Conservation (phyloP, 2,329 filamentous ascomycete genomes). For the Penicillium sp. region DNA sequence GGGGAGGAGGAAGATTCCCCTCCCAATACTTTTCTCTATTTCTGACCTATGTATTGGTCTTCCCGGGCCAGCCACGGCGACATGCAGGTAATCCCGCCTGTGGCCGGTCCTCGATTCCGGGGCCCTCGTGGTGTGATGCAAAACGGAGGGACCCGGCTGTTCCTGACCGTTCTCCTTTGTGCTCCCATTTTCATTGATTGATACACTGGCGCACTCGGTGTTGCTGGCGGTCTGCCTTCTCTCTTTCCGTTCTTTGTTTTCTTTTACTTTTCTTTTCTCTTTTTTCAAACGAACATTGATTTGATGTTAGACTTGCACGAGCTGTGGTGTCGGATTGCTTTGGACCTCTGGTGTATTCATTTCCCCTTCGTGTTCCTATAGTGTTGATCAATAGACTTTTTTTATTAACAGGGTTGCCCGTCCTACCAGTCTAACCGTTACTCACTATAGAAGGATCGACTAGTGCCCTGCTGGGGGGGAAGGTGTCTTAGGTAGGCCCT, state of each 20-base stretch:
- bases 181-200: slow-evolving; percentile 18
- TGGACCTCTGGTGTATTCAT: slow-evolving; percentile 13
- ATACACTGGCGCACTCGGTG: slow-evolving; percentile 4
- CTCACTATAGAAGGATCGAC: not conserved
- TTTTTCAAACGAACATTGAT: slow-evolving; percentile 24
- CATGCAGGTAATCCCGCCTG: slow-evolving; percentile 42
- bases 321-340: slow-evolving; percentile 30
- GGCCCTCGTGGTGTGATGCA: slow-evolving; percentile 12
- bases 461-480: not conserved
- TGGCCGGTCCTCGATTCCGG: slow-evolving; percentile 22
- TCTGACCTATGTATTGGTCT: slow-evolving; percentile 1
- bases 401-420: not conserved
- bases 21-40: not conserved
- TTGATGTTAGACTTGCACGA: slow-evolving; percentile 32
- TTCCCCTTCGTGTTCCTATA: slow-evolving; percentile 24
- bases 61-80: slow-evolving; percentile 29
- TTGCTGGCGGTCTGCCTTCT: slow-evolving; percentile 18
- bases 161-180: slow-evolving; percentile 17
- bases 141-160: slow-evolving; percentile 14
- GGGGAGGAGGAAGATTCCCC: not conserved
- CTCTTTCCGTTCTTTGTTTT: slow-evolving; percentile 6
- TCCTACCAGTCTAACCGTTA: not conserved
- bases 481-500: no score
- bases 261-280: not conserved
- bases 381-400: slow-evolving; percentile 27